These are phyloP conservation scores for Neonectria faginata DNA, from an alignment of 2,329 filamentous ascomycete genomes.

Conservation along the genomic window DNA sequence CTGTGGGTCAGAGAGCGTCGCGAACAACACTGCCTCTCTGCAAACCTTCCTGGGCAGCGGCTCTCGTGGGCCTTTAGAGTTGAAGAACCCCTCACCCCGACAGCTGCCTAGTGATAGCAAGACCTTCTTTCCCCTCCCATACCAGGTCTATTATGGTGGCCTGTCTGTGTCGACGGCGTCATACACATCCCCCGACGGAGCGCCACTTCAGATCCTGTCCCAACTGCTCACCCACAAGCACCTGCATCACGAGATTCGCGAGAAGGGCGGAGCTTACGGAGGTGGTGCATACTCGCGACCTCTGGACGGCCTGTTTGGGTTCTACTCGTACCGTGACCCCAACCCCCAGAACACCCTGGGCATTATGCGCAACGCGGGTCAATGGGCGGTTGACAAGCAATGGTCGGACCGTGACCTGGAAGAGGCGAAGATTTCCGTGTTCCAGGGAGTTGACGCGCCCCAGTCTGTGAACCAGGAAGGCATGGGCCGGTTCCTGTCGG, in stretches of 20 bases:
- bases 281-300: slow-evolving; percentile 87
- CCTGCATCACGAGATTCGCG: slow-evolving; percentile 95
- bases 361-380: slow-evolving; percentile 85
- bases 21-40: slow-evolving; percentile 77
- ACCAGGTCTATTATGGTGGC: slow-evolving; percentile 96
- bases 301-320: slow-evolving; percentile 87
- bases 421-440: slow-evolving; percentile 95
- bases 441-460: slow-evolving; percentile 92
- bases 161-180: slow-evolving; percentile 85
- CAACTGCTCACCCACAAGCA: slow-evolving; percentile 97
- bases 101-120: slow-evolving; percentile 68
- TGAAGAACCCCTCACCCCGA: slow-evolving; percentile 45
- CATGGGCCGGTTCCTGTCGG: slow-evolving; percentile 85
- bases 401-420: slow-evolving; percentile 91
- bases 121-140: slow-evolving; percentile 93
- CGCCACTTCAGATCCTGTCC: slow-evolving; percentile 87
- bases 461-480: slow-evolving; percentile 89
- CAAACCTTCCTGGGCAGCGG: slow-evolving; percentile 72
- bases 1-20: slow-evolving; percentile 80
- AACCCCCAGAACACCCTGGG: slow-evolving; percentile 90
- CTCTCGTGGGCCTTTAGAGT: slow-evolving; percentile 54
- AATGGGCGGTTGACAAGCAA: slow-evolving; percentile 82
- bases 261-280: slow-evolving; percentile 97
- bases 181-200: slow-evolving; percentile 80
- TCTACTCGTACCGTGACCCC: slow-evolving; percentile 97